A percentile compares a stretch with the other conserved stretches of the same genome.
These are phyloP conservation scores for Hypoxylon sp. DNA, from an alignment of 2,329 filamentous ascomycete genomes.

Conservation along the genomic window DNA sequence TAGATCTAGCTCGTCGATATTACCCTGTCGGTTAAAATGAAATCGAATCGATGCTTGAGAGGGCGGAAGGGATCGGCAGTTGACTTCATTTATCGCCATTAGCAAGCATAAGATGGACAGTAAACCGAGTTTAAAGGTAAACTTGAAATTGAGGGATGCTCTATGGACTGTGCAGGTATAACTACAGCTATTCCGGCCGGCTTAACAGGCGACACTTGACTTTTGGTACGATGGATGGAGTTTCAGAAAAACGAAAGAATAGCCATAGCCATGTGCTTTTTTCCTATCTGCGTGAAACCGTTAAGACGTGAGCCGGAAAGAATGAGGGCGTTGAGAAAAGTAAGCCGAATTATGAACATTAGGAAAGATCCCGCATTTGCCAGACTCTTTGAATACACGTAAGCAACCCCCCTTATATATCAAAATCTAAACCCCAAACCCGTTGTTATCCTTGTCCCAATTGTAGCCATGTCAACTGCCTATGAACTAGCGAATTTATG, in stretches of 20 bases:
- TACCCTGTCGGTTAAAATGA: neutral
- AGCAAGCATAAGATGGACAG: neutral
- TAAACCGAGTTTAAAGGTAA: slow-evolving; percentile 7
- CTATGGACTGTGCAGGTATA: slow-evolving; percentile 9
- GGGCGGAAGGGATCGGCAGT: neutral
- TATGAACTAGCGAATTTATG: slow-evolving; percentile 10
- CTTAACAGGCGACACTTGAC: neutral
- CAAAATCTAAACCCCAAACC: slow-evolving; percentile 20
- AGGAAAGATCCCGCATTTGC: slow-evolving; percentile 34
- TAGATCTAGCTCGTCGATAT: neutral
- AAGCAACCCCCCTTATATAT: slow-evolving; percentile 16
- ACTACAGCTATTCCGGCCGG: slow-evolving; percentile 3
- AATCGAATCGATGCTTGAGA: neutral
- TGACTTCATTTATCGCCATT: neutral
- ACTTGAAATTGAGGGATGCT: slow-evolving; percentile 12
- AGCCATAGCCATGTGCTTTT: neutral
- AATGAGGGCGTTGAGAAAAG: slow-evolving; percentile 16
- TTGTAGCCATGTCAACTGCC: neutral
- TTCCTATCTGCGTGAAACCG: slow-evolving; percentile 16
- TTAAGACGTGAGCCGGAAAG: slow-evolving; percentile 11
- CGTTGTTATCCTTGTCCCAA: slow-evolving; percentile 3
- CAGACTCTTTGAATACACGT: slow-evolving; percentile 13
- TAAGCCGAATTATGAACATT: slow-evolving; percentile 32
- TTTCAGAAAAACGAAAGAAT: slow-evolving; percentile 5
- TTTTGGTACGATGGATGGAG: neutral